Base-by-base conservation (phyloP, 306 rosid genomes). In the Mimosa bimucronata region DNA sequence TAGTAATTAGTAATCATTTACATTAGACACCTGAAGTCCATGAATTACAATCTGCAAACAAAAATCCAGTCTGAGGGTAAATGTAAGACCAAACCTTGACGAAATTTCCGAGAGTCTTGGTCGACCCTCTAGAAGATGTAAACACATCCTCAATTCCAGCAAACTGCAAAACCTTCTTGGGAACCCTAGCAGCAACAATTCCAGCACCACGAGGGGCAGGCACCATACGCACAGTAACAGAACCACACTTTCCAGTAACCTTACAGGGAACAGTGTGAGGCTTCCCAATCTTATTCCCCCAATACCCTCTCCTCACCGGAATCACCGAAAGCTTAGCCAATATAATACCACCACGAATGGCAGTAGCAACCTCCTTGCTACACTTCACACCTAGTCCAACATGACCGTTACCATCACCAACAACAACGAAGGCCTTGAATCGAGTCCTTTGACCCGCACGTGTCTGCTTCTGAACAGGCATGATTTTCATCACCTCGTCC, bases 401-500 rank as follows among this genome's bases (percentile, higher is more conserved):
- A 68, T 90, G 94, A 0, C 94, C 91, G 21, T 88, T 88, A 4
- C 75, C 19, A 73, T 90, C 94, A 0, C 94, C 91, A 19, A 90
- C 91, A 53, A 88, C 94, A 1, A 90, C 91, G 16, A 90, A 90
- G 14, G 94, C 94, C 85, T 90, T 88, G 78, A 90, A 90, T 6
- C 91, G 62, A 28, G 91, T 90, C n/a, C 91, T 30, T 82, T 90
- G 94, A 1, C 94, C 91, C 5, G 94, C 94, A 0, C 94, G 85
- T 25, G 91, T 90, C 85, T 90, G 90, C 58, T 89, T 89, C 82
- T 87, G 91, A 7, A 89, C 91, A 0, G 91, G 93, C 93, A 89
- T 89, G 76, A 90, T 90, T 77, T 90, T 90, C 94, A 90, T 90
- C 45, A 90, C 94, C 89, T 90, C 94, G 15, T 90, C 94, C 73